Conservation (phyloP, 129 eudicot genomes). For the Helichrysum umbraculigerum region DNA sequence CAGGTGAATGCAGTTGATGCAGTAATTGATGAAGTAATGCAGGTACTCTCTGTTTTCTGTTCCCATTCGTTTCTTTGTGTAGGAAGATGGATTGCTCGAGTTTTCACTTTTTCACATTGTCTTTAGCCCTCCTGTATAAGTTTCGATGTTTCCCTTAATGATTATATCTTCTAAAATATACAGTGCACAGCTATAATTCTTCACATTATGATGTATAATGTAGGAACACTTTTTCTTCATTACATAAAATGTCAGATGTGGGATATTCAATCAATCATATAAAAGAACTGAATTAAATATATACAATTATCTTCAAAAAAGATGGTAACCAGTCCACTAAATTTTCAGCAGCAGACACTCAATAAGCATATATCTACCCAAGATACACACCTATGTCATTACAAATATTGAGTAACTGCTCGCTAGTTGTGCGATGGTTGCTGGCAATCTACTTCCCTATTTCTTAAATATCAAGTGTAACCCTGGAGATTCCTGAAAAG, state of each 20-base stretch:
- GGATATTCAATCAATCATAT: slow-evolving; percentile 6
- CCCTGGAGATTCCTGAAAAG: slow-evolving; percentile 10
- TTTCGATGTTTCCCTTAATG: neutral
- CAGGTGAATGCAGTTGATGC: slow-evolving; percentile 42
- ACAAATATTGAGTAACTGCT: neutral
- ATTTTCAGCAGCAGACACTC: neutral
- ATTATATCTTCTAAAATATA: neutral
- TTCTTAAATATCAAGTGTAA: neutral
- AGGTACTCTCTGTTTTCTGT: slow-evolving; percentile 42
- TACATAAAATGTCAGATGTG: neutral
- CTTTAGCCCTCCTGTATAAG: neutral
- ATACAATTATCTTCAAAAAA: slow-evolving; percentile 1
- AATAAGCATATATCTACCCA: neutral
- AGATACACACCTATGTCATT: neutral
- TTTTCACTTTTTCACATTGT: neutral
- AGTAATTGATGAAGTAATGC: slow-evolving; percentile 57
- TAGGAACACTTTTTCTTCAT: neutral
- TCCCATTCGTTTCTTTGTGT: slow-evolving; percentile 12
- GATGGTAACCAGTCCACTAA: neutral
- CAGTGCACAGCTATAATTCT: neutral
- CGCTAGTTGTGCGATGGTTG: slow-evolving; percentile 12
- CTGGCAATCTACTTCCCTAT: neutral
- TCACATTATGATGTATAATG: neutral
- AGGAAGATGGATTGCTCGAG: neutral
- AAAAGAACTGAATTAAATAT: neutral